Percentiles rank a stretch among this genome's conserved stretches.
Evolutionary conservation across 257 asterid genomes (phyloP).

Genomic region (Jaltomata sinuosa): DNA sequence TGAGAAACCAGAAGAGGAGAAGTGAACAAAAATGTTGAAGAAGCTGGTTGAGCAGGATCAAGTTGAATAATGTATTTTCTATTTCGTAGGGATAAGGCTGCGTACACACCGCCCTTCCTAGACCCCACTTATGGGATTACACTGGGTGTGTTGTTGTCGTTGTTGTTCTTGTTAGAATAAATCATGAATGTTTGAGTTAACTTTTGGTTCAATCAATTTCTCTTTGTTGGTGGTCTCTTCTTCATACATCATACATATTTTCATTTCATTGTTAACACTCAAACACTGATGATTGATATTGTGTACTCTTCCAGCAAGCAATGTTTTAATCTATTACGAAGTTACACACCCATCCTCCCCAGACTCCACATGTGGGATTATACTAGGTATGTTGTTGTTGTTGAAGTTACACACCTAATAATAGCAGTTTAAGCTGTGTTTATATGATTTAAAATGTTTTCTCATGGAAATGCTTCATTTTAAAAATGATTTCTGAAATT

Average conservation of each 20-base stretch:
- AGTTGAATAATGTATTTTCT: not conserved
- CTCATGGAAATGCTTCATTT: not conserved
- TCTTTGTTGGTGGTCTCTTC: not conserved
- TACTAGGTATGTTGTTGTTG: no score
- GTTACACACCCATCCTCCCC: no score
- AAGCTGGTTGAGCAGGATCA: not conserved
- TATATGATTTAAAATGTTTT: not conserved
- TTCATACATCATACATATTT: not conserved
- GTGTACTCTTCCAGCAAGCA: not conserved
- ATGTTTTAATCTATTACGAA: not conserved
- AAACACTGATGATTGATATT: not conserved
- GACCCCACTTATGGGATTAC: no score
- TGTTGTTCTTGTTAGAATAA: no score
- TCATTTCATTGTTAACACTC: not conserved
- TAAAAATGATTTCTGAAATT: not conserved
- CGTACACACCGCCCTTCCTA: no score
- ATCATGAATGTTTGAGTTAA: not conserved
- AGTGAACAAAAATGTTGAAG: not conserved
- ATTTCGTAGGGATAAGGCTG: no score
- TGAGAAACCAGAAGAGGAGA: slow-evolving; percentile 52
- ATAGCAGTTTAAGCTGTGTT: not conserved
- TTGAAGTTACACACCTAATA: not conserved
- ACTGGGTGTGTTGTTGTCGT: no score
- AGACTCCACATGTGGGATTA: no score
- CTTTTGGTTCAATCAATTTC: not conserved